These are phyloP conservation scores for Aspergillus sp. DNA, from an alignment of 2,329 filamentous ascomycete genomes.

Conservation along the genomic window DNA sequence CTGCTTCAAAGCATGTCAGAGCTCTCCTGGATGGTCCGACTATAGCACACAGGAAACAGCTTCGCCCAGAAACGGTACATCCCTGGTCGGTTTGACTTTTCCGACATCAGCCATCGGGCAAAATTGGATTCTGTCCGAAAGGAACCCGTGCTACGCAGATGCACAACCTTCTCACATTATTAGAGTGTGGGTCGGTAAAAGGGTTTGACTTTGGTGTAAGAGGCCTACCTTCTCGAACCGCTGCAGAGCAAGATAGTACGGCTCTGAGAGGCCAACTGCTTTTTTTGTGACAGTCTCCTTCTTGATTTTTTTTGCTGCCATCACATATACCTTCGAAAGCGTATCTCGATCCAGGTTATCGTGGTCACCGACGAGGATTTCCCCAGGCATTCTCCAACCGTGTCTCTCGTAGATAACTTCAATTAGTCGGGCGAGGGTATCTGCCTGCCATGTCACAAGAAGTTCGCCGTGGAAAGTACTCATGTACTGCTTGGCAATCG, in stretches of 20 bases:
- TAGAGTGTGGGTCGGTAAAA: not conserved
- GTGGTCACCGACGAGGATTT: constrained; percentile 19
- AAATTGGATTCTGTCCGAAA: constrained; percentile 30
- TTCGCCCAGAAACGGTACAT: constrained; percentile 32
- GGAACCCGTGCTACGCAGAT: constrained; percentile 30
- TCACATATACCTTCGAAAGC: constrained; percentile 25
- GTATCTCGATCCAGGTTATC: constrained; percentile 17
- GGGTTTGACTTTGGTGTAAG: not conserved
- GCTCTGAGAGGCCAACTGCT: constrained; percentile 25
- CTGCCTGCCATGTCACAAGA: constrained; percentile 35
- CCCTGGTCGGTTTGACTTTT: constrained; percentile 22
- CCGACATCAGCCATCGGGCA: constrained; percentile 31
- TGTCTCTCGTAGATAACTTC: constrained; percentile 29
- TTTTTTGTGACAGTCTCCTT: constrained; percentile 20
- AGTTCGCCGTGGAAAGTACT: constrained; percentile 26
- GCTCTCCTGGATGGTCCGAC: constrained; percentile 29
- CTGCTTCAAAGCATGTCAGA: constrained; percentile 22
- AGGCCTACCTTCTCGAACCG: constrained; percentile 31
- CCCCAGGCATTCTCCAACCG: constrained; percentile 22
- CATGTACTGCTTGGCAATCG: constrained; percentile 27
- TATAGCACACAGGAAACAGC: constrained; percentile 36
- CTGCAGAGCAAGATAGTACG: constrained; percentile 27
- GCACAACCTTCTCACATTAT: constrained; percentile 25
- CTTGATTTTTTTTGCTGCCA: constrained; percentile 26
- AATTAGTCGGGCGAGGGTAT: constrained; percentile 36